These are phyloP conservation scores for Chlorella sorokiniana DNA, from an alignment of 139 green algal genomes.

Conservation along the genomic window DNA sequence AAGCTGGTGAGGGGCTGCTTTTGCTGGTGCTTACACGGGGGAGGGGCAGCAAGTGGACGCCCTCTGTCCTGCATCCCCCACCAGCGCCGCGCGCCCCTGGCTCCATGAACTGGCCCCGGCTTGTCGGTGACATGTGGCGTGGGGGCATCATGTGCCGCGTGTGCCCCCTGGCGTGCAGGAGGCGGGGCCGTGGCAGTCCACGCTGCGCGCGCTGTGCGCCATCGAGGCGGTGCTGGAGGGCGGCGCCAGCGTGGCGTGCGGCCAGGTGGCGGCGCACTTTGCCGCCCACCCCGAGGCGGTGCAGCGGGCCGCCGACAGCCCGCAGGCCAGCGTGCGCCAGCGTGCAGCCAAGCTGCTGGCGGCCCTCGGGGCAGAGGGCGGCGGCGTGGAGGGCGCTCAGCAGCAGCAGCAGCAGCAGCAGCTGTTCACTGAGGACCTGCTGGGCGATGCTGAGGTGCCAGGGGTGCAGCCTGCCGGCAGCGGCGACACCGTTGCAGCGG, in stretches of 20 bases:
- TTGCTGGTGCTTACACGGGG: neutral
- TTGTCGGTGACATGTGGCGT: no score
- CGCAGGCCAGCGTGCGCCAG: slow-evolving; percentile 59
- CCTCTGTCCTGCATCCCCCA: no score
- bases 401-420: slow-evolving; percentile 33
- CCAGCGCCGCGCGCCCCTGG: no score
- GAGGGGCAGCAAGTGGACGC: no score
- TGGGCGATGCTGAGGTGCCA: slow-evolving; percentile 1
- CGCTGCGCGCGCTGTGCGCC: slow-evolving; percentile 71
- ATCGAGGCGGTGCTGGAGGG: slow-evolving; percentile 72
- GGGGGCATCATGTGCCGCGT: no score
- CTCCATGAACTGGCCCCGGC: no score
- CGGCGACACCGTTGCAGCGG: neutral
- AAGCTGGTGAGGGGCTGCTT: slow-evolving; percentile 71
- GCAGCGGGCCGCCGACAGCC: slow-evolving; percentile 17
- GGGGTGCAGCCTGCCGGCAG: neutral
- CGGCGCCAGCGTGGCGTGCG: slow-evolving; percentile 52
- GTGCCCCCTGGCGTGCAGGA: slow-evolving; percentile 46
- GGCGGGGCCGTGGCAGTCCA: slow-evolving; percentile 61
- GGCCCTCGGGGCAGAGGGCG: slow-evolving; percentile 37
- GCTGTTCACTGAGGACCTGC: slow-evolving; percentile 16
- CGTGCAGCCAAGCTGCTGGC: slow-evolving; percentile 47
- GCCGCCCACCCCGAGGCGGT: slow-evolving; percentile 60
- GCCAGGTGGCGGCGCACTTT: slow-evolving; percentile 79
- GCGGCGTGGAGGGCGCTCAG: neutral